These are phyloP conservation scores for Solanum hybrid DNA, from an alignment of 305 asterid species.

Conservation along the genomic window DNA sequence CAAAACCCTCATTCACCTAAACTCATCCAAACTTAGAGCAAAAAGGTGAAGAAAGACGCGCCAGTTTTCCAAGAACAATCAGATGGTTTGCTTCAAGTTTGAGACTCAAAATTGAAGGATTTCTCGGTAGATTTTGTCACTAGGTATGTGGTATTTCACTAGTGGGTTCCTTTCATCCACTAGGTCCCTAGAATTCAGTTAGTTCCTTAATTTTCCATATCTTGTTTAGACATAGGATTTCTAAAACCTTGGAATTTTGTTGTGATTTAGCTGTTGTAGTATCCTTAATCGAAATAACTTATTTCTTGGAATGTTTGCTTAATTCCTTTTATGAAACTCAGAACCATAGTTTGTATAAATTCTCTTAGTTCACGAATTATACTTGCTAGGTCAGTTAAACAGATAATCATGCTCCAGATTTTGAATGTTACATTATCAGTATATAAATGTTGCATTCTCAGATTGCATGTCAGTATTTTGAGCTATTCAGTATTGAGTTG, in stretches of 20 bases:
- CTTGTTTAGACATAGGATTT: background rate
- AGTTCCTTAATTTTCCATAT: too few relatives aligned
- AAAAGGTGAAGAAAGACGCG: too few relatives aligned
- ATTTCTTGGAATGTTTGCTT: background rate
- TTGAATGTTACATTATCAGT: background rate
- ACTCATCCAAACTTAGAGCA: background rate
- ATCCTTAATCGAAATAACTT: background rate
- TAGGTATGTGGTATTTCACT: background rate
- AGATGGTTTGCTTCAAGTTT: background rate
- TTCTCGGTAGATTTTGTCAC: background rate
- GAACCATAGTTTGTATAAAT: background rate
- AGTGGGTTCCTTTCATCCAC: background rate
- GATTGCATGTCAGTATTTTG: background rate
- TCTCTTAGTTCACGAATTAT: background rate
- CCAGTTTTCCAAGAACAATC: background rate
- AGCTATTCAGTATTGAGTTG: too few relatives aligned
- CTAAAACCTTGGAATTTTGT: too few relatives aligned
- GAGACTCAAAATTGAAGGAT: background rate
- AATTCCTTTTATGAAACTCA: background rate
- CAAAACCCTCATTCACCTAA: background rate
- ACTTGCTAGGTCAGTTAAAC: background rate
- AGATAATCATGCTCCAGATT: background rate
- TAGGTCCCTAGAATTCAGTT: too few relatives aligned
- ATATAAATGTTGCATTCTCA: background rate
- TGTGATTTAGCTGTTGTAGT: background rate